These are phyloP conservation scores for Clitopilus hobsonii DNA, from an alignment of 768 basidiomycete species.

Conservation along the genomic window DNA sequence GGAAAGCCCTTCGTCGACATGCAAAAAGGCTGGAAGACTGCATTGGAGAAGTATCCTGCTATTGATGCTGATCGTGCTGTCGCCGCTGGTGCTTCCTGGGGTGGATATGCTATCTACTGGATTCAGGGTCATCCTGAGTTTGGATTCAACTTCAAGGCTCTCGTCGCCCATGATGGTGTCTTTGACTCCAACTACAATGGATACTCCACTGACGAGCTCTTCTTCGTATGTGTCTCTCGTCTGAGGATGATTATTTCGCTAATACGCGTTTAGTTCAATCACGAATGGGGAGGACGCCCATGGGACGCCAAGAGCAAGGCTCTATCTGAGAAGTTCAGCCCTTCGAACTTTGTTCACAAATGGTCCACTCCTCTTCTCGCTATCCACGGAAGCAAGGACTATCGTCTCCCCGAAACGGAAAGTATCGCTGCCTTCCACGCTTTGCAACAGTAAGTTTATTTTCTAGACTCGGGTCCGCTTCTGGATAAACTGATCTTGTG, in stretches of 20 bases:
- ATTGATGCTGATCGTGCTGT: conserved; percentile 67
- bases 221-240: conserved; percentile 56
- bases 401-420: conserved; percentile 80
- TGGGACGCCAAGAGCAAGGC: conserved; percentile 60
- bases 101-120: conserved; percentile 92
- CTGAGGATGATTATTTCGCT: background rate
- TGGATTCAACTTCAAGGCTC: conserved; percentile 85
- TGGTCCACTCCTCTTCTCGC: conserved; percentile 85
- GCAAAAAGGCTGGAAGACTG: conserved; percentile 68
- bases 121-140: conserved; percentile 92
- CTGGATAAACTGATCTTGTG: background rate
- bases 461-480: background rate
- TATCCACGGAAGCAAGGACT: conserved; percentile 88
- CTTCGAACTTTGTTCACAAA: conserved; percentile 73
- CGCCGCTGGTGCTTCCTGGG: conserved; percentile 80
- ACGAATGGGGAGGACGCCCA: conserved; percentile 81
- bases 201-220: conserved; percentile 89
- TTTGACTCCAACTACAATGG: conserved; percentile 78
- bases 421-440: conserved; percentile 84
- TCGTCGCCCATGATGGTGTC: conserved; percentile 90
- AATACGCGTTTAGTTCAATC: conserved; percentile 58
- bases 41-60: conserved; percentile 67
- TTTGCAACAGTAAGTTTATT: conserved; percentile 63
- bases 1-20: conserved; percentile 82
- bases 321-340: conserved; percentile 66